These are phyloP conservation scores for Monosporozyma unispora DNA, from an alignment of 805 yeast genomes.

Conservation along the genomic window DNA sequence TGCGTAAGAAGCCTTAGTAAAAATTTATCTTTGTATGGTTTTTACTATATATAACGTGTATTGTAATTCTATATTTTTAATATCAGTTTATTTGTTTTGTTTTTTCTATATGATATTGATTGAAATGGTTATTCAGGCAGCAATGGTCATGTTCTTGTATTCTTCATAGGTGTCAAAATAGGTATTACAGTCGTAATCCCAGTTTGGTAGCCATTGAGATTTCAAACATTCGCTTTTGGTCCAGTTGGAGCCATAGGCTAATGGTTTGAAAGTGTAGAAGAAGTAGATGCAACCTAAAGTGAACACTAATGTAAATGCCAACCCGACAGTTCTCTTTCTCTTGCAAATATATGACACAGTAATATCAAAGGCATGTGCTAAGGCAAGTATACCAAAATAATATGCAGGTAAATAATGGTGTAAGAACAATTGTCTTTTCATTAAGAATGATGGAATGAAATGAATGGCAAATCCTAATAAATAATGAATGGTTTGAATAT, in stretches of 20 bases:
- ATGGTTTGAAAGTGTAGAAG: conserved; percentile 56
- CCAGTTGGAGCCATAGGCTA: conserved; percentile 77
- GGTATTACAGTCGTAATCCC: conserved; percentile 83
- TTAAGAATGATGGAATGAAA: conserved; percentile 66
- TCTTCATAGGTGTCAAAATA: conserved; percentile 32
- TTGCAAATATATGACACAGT: conserved; percentile 36
- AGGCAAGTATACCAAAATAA: conserved; percentile 73
- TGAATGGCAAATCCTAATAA: conserved; percentile 65
- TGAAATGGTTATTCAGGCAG: not conserved
- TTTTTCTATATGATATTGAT: not conserved
- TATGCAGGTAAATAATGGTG: conserved; percentile 92
- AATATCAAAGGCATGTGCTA: conserved; percentile 60
- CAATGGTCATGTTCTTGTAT: conserved; percentile 11
- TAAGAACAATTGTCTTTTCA: conserved; percentile 88
- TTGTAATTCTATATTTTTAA: not conserved
- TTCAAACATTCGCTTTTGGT: conserved; percentile 55
- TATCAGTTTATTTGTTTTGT: not conserved
- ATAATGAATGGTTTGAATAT: conserved; percentile 52
- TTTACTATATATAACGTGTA: not conserved
- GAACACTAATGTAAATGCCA: conserved; percentile 39
- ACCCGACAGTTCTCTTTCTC: conserved; percentile 37
- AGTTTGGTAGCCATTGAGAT: conserved; percentile 49
- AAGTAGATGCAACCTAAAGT: conserved; percentile 42
- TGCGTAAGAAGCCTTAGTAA: not conserved
- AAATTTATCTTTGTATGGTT: not conserved